Evolutionary conservation across 2,329 filamentous ascomycete species (phyloP), one percentile per base, ranked within the genome.

Genomic region (Paramyrothecium roridum): DNA sequence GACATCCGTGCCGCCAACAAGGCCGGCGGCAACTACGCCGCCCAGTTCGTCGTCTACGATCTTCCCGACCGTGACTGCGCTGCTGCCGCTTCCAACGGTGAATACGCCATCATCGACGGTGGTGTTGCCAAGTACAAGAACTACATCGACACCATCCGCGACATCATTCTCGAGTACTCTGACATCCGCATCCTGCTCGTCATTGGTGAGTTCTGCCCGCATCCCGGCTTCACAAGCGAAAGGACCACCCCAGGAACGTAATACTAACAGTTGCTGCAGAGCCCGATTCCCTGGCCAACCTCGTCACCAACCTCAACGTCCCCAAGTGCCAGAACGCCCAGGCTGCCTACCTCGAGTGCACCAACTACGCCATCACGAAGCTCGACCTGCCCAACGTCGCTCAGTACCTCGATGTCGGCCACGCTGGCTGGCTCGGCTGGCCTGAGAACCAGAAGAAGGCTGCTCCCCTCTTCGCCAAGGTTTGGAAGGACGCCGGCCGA

Each of bases 371-470:
- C 48, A 56, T 84, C 57, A 73, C 70, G 57, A 66, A 75, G 52
- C 76, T 84, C 26, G 78, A 84, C 67, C 73, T 83, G 12, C 76
- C 79, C 56, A 81, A 84, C 61, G 80, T 84, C 23, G 73, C 77
- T 66, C 81, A 82, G 80, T 84, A 84, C 60, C 70, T 84, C 49
- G 81, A 84, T 58, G 81, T 79, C 23, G 81, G 80, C 30, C 81
- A 85, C 66, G 80, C 78, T 7, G 82, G 82, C 55, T 84, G 82
- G 81, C 75, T 84, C 53, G 81, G 82, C 55, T 84, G 81, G 81
- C 69, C 75, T 6, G 80, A 76, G 22, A 84, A 84, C 67, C 72
- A 83, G 54, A 58, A 62, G 13, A 76, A 76, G 16, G 78, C 79
- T 7, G 81, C 80, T 2, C 58, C 72, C 48, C 66, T 81, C 47